Evolutionary conservation across 2,329 filamentous ascomycete species (phyloP), one percentile per base, ranked within the genome.

Genomic region (Alternaria dauci): DNA sequence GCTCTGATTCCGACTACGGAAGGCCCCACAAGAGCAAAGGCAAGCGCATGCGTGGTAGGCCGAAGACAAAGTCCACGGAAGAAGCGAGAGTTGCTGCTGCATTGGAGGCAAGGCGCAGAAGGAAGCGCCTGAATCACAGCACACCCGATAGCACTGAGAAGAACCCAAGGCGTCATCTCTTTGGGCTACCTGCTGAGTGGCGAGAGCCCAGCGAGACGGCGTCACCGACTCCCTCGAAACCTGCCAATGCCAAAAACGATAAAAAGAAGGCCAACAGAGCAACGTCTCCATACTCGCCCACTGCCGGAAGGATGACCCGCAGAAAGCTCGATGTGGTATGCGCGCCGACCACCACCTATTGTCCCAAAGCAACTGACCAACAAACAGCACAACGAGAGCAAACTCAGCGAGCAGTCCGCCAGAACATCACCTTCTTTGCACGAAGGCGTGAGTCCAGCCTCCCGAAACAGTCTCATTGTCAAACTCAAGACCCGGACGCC

Each of bases 131-230:
- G 14, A 23, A 38, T 4, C 18, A 56, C 30, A 8, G n/a, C 18
- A 25, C 54, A 8, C 18, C 44, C 2, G 14, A 39, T 25, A 26
- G 18, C 8, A n/a, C 11, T 16, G 44, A n/a, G 16, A 50, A 39
- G 16, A 39, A 56, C 14, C 54, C 44, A 14, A 56, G 34, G 36
- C 54, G 44, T 34, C 54, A 39, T 5, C 41, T 56, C 14, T 56
- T 42, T 11, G 54, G 44, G 5, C 18, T 36, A 8, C 20, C 12
- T 16, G 38, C 7, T 16, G 12, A 41, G 8, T n/a, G 20, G 8
- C 34, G 34, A 36, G 25, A 34, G 12, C 8, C 18, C 25, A 34
- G 26, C 9, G 28, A 30, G 18, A 25, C 12, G 38, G 25, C 14
- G 43, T 43, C 51, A 18, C 46, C 20, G 14, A 50, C 46, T 25